These are phyloP conservation scores for Symbiodinium pilosum DNA, from an alignment of 73 alveolate genomes.

Conservation along the genomic window DNA sequence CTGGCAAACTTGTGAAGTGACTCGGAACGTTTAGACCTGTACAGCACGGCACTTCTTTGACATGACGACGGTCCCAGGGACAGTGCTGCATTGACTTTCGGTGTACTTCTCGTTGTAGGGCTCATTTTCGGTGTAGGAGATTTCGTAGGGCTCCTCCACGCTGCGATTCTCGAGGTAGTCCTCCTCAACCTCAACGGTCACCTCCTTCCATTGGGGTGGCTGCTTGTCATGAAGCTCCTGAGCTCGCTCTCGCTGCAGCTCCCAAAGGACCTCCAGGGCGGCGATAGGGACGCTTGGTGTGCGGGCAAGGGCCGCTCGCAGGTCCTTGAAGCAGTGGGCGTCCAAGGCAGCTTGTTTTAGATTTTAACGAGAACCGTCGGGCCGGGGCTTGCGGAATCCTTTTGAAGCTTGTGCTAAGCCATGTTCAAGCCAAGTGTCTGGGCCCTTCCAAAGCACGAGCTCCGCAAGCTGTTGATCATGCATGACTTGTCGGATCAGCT, in stretches of 20 bases:
- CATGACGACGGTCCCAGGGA: neutral
- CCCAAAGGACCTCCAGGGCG: constrained; percentile 44
- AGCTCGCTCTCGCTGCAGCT: neutral
- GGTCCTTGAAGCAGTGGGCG: neutral
- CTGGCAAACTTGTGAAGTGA: too few species aligned
- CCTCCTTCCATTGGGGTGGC: neutral
- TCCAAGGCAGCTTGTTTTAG: neutral
- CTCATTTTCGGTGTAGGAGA: neutral
- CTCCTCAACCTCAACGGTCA: neutral
- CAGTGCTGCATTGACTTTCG: neutral
- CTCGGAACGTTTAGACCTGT: too few species aligned
- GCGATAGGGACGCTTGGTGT: neutral
- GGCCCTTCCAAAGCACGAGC: constrained; percentile 32
- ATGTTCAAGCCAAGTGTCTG: neutral
- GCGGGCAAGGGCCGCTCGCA: neutral
- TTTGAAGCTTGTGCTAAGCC: too few species aligned
- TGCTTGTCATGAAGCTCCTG: constrained; percentile 20
- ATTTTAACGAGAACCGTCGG: too few species aligned
- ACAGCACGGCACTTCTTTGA: neutral
- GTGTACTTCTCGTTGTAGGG: neutral
- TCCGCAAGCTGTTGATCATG: neutral
- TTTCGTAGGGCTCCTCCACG: neutral
- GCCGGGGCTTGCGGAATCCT: neutral
- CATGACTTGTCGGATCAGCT: neutral
- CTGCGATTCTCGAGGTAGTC: neutral